A percentile compares a stretch with the other conserved stretches of the same genome.
Evolutionary conservation across 495 filamentous ascomycete genomes (phyloP).

Genomic region (Saxophila tyrrhenica): DNA sequence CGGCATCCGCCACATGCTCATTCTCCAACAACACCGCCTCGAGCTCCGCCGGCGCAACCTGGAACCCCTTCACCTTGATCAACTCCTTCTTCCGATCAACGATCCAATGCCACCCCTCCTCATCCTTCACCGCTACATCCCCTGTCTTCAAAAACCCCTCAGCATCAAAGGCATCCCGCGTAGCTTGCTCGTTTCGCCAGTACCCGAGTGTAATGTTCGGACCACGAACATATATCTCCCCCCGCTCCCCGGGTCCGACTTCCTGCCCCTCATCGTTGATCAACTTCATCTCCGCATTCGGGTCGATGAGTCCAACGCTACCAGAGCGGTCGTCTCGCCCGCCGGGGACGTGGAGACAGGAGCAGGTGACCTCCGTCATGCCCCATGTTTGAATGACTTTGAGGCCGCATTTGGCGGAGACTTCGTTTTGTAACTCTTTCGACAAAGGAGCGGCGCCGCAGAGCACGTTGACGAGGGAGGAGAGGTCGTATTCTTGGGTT

Average conservation of each 20-base stretch:
- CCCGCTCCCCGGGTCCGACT: constrained; percentile 26
- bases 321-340: constrained; percentile 26
- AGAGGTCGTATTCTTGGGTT: constrained; percentile 27
- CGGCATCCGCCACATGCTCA: constrained; percentile 35
- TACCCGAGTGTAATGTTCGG: constrained; percentile 34
- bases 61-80: constrained; percentile 37
- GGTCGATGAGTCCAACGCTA: constrained; percentile 29
- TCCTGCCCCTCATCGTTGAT: constrained; percentile 29
- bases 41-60: constrained; percentile 37
- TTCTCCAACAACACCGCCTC: constrained; percentile 36
- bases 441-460: constrained; percentile 33
- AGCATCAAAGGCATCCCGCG: constrained; percentile 27
- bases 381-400: constrained; percentile 32
- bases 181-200: constrained; percentile 31
- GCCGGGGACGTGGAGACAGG: constrained; percentile 28
- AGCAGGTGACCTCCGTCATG: constrained; percentile 32
- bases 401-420: constrained; percentile 23
- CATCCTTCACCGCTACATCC: constrained; percentile 27
- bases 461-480: constrained; percentile 27
- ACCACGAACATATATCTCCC: constrained; percentile 30
- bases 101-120: constrained; percentile 31
- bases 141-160: constrained; percentile 31
- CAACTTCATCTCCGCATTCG: constrained; percentile 27
- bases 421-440: constrained; percentile 31
- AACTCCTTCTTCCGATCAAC: constrained; percentile 35